Evolutionary conservation across 106 monocot species (phyloP), one percentile per base, ranked within the genome.

Genomic region (Dendrobium nobile): DNA sequence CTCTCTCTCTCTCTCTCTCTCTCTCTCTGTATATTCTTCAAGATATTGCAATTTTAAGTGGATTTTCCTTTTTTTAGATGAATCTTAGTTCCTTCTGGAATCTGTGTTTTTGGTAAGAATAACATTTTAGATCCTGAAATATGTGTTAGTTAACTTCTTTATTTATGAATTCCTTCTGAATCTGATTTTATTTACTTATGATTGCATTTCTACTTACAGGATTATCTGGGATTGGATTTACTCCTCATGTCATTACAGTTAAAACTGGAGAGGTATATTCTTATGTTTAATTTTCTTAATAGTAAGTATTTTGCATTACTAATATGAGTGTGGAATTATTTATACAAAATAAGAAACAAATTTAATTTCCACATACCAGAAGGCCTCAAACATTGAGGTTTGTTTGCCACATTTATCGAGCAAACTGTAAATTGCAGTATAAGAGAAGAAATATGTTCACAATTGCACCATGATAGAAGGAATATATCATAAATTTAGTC

Each of bases 231-330:
- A 85, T 84, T 85, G 89, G 91, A 72, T 91, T 94, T 82, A 86
- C 84, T 11, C 91, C 93, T 5, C 93, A 94, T 89, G 87, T 94
- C 68, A 89, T 94, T 77, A 86, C 83, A 51, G 89, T 94, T 19
- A 89, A 94, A 77, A 86, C 89, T 77, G 93, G 93, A 79, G 93
- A 93, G 87, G 93, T 93, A 85, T 54, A 3, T 24, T 40, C 45
- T 67, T 70, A 37, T 61, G n/a, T 22, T 61, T 22, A 61, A 61
- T 61, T n/a, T 2, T 61, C 0, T 22, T 61, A 4, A 0, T 61
- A 51, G 61, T 61, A 61, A 4, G 20, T 22, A 7, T 61, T 61
- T 61, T 61, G 61, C 61, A 61, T 61, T 61, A 22, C 0, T 22
- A n/a, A n/a, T 61, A 6, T 19, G 4, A 20, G 20, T 19, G 4